Percentiles rank a stretch among this genome's conserved stretches.
phyloP scores from a whole-genome alignment of 2,329 filamentous ascomycete genomes.

The Furcasterigmium sp. region DNA sequence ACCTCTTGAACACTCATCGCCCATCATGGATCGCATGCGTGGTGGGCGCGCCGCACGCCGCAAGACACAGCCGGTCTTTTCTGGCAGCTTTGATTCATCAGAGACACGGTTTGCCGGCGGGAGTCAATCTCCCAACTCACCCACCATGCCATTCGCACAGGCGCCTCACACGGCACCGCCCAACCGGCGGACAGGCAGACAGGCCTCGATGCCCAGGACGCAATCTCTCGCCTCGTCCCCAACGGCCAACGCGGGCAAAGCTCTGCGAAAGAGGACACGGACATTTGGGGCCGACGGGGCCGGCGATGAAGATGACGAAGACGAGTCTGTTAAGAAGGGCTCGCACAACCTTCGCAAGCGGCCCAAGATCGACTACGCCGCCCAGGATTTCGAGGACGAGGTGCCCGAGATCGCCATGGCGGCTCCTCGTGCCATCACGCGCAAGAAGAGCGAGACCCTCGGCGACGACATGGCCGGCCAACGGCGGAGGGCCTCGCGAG shows the following conservation, averaged over 20 bases:
- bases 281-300: constrained; percentile 6
- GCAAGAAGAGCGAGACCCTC: constrained; percentile 18
- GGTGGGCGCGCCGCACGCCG: background rate
- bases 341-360: constrained; percentile 54
- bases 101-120: background rate
- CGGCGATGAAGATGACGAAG: constrained; percentile 36
- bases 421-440: constrained; percentile 17
- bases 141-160: constrained; percentile 1
- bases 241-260: constrained; percentile 6
- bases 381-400: constrained; percentile 48
- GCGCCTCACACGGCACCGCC: constrained; percentile 12
- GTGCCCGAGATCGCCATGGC: constrained; percentile 14
- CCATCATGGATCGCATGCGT: constrained; percentile 3
- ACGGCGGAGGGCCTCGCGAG: constrained; percentile 11
- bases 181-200: constrained; percentile 6
- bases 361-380: constrained; percentile 51
- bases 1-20: background rate
- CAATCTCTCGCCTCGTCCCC: constrained; percentile 8
- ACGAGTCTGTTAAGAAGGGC: constrained; percentile 46
- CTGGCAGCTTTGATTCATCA: background rate
- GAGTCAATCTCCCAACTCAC: background rate
- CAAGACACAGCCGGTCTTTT: background rate
- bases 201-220: background rate
- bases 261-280: constrained; percentile 10
- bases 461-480: constrained; percentile 9